These are phyloP conservation scores for Leccinum subfulvum DNA, from an alignment of 1,284 basidiomycete species.

Conservation along the genomic window DNA sequence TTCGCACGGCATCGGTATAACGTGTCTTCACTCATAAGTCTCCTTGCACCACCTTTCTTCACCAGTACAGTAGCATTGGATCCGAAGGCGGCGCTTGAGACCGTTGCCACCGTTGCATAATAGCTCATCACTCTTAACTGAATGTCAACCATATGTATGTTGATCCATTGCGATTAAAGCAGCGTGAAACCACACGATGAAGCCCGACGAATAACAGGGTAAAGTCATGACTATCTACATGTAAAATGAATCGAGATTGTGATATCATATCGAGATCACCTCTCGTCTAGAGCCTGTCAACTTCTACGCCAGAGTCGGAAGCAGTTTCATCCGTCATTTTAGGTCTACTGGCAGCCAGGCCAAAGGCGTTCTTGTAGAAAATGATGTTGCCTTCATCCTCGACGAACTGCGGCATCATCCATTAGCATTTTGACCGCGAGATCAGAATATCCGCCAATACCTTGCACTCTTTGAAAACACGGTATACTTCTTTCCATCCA, in stretches of 20 bases:
- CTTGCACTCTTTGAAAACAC: constrained; percentile 76
- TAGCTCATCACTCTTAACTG: background rate
- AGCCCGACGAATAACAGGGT: background rate
- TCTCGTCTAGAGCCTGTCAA: constrained; percentile 41
- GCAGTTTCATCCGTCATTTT: constrained; percentile 60
- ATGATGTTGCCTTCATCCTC: constrained; percentile 90
- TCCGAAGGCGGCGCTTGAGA: background rate
- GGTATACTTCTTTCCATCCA: constrained; percentile 77
- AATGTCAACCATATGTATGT: background rate
- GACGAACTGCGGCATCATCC: constrained; percentile 59
- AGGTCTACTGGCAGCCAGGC: constrained; percentile 72
- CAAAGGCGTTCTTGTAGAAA: constrained; percentile 88
- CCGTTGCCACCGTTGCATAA: background rate
- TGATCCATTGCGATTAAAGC: constrained; percentile 1
- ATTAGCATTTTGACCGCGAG: constrained; percentile 17
- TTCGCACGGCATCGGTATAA: background rate
- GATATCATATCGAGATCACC: constrained; percentile 6
- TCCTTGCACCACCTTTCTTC: background rate
- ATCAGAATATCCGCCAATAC: constrained; percentile 31
- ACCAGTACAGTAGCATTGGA: background rate
- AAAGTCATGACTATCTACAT: constrained; percentile 14
- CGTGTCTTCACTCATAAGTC: background rate
- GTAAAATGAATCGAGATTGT: constrained; percentile 3
- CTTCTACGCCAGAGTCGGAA: constrained; percentile 86
- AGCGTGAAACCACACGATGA: background rate